Percentiles rank a stretch among this genome's conserved stretches.
These are phyloP conservation scores for Suillus clintonianus DNA, from an alignment of 768 basidiomycete genomes.

Conservation along the genomic window DNA sequence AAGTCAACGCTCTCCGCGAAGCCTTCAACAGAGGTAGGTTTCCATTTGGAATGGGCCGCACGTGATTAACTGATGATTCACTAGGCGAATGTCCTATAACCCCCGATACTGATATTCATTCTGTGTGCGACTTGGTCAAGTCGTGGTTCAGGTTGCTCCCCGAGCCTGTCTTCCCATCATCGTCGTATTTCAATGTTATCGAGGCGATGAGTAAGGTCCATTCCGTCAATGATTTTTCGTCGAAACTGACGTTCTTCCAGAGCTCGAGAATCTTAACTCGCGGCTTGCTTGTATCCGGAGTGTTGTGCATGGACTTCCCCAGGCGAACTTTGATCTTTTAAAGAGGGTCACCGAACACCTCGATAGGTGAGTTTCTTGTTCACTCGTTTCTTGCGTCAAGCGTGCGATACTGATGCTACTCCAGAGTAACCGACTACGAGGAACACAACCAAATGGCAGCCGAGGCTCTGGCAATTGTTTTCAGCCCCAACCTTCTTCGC, in stretches of 20 bases:
- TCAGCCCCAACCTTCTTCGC: constrained; percentile 78
- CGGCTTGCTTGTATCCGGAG: constrained; percentile 64
- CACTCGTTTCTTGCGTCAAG: neutral
- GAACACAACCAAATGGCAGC: constrained; percentile 91
- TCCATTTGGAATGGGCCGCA: neutral
- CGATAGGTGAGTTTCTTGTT: constrained; percentile 52
- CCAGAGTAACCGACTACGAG: constrained; percentile 84
- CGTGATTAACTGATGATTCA: neutral
- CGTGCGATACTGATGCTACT: neutral
- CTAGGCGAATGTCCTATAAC: constrained; percentile 63
- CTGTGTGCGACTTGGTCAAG: constrained; percentile 82
- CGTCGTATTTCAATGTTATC: constrained; percentile 68
- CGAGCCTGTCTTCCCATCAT: constrained; percentile 73
- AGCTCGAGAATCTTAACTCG: constrained; percentile 67
- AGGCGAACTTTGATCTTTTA: constrained; percentile 76
- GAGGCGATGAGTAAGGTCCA: constrained; percentile 63
- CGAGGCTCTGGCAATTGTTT: constrained; percentile 82
- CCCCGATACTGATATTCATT: constrained; percentile 71
- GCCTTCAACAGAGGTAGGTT: constrained; percentile 69
- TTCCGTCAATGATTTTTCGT: neutral
- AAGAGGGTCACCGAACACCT: constrained; percentile 80
- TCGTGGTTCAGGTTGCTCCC: constrained; percentile 85
- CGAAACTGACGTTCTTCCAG: constrained; percentile 37
- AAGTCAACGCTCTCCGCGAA: constrained; percentile 70
- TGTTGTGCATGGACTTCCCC: constrained; percentile 70